phyloP scores from a whole-genome alignment of 306 rosid species.

The Sicyos edulis region DNA sequence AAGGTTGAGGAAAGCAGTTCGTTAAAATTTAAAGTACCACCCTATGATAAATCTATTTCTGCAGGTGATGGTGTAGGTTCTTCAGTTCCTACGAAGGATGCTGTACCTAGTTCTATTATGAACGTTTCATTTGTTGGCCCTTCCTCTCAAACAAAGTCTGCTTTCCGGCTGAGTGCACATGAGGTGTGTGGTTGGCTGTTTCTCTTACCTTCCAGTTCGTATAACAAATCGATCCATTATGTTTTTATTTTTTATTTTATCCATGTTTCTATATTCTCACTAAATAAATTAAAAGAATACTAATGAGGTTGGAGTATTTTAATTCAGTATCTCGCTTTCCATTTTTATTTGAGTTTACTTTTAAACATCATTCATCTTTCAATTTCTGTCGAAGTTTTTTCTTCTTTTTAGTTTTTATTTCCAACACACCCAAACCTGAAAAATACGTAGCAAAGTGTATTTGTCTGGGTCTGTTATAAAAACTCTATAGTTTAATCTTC shows the following conservation, averaged over 20 bases:
- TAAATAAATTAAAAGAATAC: not conserved
- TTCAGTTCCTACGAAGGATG: slow-evolving; percentile 28
- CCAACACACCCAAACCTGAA: not conserved
- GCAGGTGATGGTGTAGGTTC: slow-evolving; percentile 30
- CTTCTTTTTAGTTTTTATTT: not conserved
- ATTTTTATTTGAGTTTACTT: not conserved
- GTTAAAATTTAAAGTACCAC: slow-evolving; percentile 33
- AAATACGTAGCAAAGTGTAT: not conserved
- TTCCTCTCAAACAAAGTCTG: slow-evolving; percentile 47
- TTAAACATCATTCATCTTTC: not conserved
- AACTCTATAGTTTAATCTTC: not conserved
- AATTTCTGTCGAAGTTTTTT: not conserved
- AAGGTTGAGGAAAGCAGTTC: slow-evolving; percentile 47
- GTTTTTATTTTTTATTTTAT: not conserved
- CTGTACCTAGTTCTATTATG: slow-evolving; percentile 15
- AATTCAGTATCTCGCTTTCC: not conserved
- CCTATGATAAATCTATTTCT: slow-evolving; percentile 30
- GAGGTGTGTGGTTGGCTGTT: slow-evolving; percentile 52
- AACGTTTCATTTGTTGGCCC: slow-evolving; percentile 33
- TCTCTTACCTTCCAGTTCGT: not conserved
- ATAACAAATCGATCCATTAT: not conserved
- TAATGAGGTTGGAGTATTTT: not conserved
- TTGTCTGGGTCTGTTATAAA: not conserved
- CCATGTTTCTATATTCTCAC: not conserved
- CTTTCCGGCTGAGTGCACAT: slow-evolving; percentile 78